Evolutionary conservation across 305 asterid species (phyloP).

Genomic region (Fraxinus paxiana): DNA sequence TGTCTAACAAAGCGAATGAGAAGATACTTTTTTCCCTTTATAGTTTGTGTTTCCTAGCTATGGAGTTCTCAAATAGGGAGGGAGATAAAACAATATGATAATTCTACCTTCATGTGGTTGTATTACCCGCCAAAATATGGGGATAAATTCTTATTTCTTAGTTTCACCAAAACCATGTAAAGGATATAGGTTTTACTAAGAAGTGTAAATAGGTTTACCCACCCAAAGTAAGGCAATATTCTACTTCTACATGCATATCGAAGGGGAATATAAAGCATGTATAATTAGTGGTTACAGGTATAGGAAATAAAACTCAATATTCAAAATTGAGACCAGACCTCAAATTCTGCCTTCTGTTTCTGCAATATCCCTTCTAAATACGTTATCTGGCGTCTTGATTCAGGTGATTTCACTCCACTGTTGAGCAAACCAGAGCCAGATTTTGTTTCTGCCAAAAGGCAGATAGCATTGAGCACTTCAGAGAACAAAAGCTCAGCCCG

Average conservation of each 20-base stretch:
- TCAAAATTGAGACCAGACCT: constrained; percentile 43
- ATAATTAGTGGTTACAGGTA: not conserved
- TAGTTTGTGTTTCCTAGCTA: not conserved
- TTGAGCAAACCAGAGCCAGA: constrained; percentile 26
- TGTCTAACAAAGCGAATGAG: not conserved
- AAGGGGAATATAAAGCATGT: not conserved
- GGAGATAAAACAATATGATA: not conserved
- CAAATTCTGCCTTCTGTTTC: constrained; percentile 80
- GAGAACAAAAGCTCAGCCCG: constrained; percentile 83
- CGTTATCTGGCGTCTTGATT: constrained; percentile 53
- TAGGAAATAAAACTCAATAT: constrained; percentile 21
- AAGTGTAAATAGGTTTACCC: not conserved
- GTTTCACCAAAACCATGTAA: constrained; percentile 10
- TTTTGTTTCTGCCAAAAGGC: constrained; percentile 45
- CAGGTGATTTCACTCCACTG: constrained; percentile 33
- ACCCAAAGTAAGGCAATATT: not conserved
- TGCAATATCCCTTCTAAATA: constrained; percentile 69
- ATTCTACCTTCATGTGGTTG: constrained; percentile 13
- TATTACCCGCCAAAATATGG: not conserved
- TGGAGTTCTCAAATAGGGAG: not conserved
- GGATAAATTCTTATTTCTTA: not conserved
- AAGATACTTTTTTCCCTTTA: not conserved
- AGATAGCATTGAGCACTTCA: constrained; percentile 64
- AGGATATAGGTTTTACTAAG: constrained; percentile 1
- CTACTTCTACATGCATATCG: constrained; percentile 13